Conservation (phyloP, 169 alveolate species). For the Eimeria falciformis region DNA sequence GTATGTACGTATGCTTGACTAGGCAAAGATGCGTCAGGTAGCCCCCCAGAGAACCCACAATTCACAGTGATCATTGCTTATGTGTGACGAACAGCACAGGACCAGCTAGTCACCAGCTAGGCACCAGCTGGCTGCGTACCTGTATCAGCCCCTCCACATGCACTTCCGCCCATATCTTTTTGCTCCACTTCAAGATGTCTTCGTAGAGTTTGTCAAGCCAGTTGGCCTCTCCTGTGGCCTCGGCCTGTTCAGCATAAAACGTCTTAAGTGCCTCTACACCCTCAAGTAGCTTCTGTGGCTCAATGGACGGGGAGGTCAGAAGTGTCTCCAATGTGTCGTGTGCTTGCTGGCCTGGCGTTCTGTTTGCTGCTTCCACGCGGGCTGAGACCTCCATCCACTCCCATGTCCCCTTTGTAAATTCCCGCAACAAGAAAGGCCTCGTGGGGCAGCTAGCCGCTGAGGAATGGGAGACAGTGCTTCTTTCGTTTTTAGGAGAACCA, state of each 20-base stretch:
- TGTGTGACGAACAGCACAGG: too few species aligned
- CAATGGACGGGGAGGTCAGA: neutral
- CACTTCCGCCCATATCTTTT: neutral
- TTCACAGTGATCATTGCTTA: too few species aligned
- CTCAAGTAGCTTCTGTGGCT: neutral
- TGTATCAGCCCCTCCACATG: constrained; percentile 44
- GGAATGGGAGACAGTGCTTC: neutral
- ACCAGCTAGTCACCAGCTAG: neutral
- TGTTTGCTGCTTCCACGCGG: constrained; percentile 2
- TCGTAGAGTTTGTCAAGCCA: neutral
- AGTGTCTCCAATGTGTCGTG: constrained; percentile 7
- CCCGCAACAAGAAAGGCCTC: constrained; percentile 1
- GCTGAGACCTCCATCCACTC: neutral
- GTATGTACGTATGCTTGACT: too few species aligned
- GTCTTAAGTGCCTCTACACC: neutral
- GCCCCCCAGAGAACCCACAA: too few species aligned
- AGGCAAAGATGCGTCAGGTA: too few species aligned
- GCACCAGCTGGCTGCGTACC: constrained; percentile 1
- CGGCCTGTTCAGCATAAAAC: neutral
- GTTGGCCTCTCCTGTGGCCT: neutral
- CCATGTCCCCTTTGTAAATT: neutral
- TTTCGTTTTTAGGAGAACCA: neutral
- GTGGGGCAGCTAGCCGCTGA: neutral
- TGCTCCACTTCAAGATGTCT: constrained; percentile 5
- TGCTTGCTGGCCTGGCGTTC: constrained; percentile 39